phyloP scores from a whole-genome alignment of 352 stramenopile species.

The Pythium folliculosum region DNA sequence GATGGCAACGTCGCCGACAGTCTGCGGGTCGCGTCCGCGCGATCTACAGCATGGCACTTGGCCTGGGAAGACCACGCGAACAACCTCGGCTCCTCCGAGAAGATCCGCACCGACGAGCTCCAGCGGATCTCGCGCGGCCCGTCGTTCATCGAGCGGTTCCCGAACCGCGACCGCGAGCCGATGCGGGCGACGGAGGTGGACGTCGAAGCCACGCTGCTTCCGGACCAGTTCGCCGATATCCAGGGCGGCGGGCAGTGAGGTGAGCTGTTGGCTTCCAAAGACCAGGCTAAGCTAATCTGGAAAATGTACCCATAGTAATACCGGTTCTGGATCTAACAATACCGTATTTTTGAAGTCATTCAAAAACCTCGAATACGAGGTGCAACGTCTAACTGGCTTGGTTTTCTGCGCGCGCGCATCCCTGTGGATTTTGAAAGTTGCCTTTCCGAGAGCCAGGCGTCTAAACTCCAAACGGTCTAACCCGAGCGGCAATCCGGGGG shows the following conservation, averaged over 20 bases:
- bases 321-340: neutral
- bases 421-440: constrained; percentile 29
- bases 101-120: constrained; percentile 57
- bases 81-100: constrained; percentile 61
- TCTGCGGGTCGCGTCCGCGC: constrained; percentile 34
- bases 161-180: constrained; percentile 40
- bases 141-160: constrained; percentile 71
- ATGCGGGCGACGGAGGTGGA: constrained; percentile 15
- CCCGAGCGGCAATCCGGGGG: neutral
- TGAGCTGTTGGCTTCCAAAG: too few relatives aligned
- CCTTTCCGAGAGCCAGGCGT: constrained; percentile 17
- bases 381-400: constrained; percentile 10
- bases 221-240: constrained; percentile 50
- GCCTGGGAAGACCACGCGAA: constrained; percentile 62
- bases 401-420: constrained; percentile 23
- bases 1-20: constrained; percentile 65
- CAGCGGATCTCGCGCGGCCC: constrained; percentile 49
- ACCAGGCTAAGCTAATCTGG: neutral
- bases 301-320: constrained; percentile 22
- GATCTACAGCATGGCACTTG: constrained; percentile 46
- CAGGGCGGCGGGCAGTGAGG: constrained; percentile 41
- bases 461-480: constrained; percentile 6
- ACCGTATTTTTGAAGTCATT: neutral
- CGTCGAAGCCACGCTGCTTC: constrained; percentile 29
- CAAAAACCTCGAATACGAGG: constrained; percentile 23